These are phyloP conservation scores for Chaetomium globosum DNA, from an alignment of 2,329 filamentous ascomycete genomes.

Conservation along the genomic window DNA sequence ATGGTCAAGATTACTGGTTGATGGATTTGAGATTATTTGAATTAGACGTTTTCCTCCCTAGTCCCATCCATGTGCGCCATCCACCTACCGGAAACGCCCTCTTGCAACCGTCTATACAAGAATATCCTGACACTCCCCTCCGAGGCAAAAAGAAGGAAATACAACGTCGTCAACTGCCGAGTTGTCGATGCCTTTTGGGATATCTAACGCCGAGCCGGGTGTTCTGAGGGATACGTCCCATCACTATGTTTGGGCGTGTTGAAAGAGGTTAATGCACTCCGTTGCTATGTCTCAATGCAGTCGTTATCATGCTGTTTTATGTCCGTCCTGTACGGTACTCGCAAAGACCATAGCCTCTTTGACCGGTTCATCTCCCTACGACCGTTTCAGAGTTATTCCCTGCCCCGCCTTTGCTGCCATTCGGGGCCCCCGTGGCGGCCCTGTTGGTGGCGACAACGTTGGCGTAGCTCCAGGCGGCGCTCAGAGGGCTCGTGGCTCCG, in stretches of 20 bases:
- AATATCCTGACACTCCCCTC: conserved; percentile 14
- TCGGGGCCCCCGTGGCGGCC: conserved; percentile 16
- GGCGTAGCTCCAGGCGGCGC: conserved; percentile 48
- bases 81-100: conserved; percentile 3
- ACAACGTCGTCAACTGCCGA: background rate
- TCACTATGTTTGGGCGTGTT: background rate
- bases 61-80: background rate
- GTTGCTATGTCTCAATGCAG: conserved; percentile 21
- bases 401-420: conserved; percentile 23
- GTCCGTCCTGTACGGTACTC: background rate
- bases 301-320: conserved; percentile 14
- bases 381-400: conserved; percentile 27
- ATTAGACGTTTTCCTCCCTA: background rate
- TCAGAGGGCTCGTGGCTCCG: conserved; percentile 41
- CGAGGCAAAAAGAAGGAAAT: conserved; percentile 6
- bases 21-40: background rate
- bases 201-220: conserved; percentile 22
- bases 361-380: conserved; percentile 29
- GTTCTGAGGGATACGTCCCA: background rate
- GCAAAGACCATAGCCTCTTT: background rate
- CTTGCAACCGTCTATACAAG: conserved; percentile 18
- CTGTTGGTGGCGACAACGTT: conserved; percentile 36
- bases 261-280: conserved; percentile 17
- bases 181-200: conserved; percentile 12
- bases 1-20: background rate